Base-by-base conservation (phyloP, 768 basidiomycete genomes). In the Sporobolomyces pararoseus region DNA sequence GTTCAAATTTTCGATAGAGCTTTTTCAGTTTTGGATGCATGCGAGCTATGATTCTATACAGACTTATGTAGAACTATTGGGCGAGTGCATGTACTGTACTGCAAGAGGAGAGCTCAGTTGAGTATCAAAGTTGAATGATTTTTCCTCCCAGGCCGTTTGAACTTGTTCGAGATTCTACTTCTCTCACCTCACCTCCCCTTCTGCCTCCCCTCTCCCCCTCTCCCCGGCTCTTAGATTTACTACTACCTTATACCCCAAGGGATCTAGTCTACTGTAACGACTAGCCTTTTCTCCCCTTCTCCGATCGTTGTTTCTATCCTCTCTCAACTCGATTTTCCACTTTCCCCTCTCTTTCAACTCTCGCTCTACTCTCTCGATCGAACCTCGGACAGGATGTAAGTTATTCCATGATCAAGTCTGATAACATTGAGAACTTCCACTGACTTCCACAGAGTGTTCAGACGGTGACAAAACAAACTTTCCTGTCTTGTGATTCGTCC, bases 401-500 rank as follows among this genome's bases (percentile, higher is more conserved):
- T 23, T 9, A 19, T 35, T 35, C 31, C 31, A n/a, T n/a, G n/a
- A n/a, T n/a, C n/a, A n/a, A n/a, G n/a, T n/a, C n/a, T n/a, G n/a
- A n/a, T n/a, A n/a, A n/a, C n/a, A n/a, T n/a, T n/a, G n/a, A n/a
- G n/a, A n/a, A n/a, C n/a, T n/a, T n/a, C n/a, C n/a, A n/a, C 46
- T 47, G 46, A 47, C 46, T 7, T 47, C 46, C 46, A 47, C 13
- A 23, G 53, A 4, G 25, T 7, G 4, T 7, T 9, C 17, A 5
- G 35, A 21, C 9, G 53, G 12, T 35, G 32, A 29, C 52, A 31
- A 29, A 54, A 54, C 29, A 54, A 32, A 17, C 25, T 32, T 19
- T 31, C 25, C 53, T 5, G 29, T 31, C 27, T 31, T 57, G n/a
- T 57, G 55, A 57, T 57, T 57, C 55, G 55, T n/a, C 34, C 55